phyloP scores from a whole-genome alignment of 371 early-diverging fungal genomes.

The Scutellospora calospora region DNA sequence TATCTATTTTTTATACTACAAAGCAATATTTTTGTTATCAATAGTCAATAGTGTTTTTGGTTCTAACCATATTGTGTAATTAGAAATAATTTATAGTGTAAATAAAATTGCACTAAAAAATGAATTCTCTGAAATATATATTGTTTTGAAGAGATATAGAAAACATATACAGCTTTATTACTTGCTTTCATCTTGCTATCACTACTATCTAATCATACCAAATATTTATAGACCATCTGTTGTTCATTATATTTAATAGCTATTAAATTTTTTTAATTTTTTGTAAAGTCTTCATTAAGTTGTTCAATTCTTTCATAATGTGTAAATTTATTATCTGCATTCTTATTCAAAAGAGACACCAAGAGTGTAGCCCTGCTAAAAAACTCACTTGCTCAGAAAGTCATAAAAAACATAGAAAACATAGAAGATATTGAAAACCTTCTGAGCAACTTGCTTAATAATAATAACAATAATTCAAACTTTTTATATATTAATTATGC shows the following conservation, averaged over 20 bases:
- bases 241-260: conserved; percentile 8
- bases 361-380: no score
- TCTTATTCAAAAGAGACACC: no score
- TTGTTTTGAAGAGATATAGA: background rate
- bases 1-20: background rate
- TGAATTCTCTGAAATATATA: background rate
- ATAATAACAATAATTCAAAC: no score
- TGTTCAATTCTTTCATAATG: background rate
- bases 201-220: background rate
- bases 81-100: background rate
- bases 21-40: conserved; percentile 12
- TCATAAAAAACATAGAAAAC: background rate
- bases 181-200: conserved; percentile 13
- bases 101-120: background rate
- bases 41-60: conserved; percentile 10
- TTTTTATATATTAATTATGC: no score
- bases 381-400: background rate
- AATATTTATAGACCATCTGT: background rate
- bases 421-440: background rate
- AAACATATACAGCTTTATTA: background rate
- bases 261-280: background rate
- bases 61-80: background rate
- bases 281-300: background rate
- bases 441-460: no score
- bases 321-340: background rate